phyloP scores from a whole-genome alignment of 2,329 filamentous ascomycete species.

The Cladorrhinum sp. region DNA sequence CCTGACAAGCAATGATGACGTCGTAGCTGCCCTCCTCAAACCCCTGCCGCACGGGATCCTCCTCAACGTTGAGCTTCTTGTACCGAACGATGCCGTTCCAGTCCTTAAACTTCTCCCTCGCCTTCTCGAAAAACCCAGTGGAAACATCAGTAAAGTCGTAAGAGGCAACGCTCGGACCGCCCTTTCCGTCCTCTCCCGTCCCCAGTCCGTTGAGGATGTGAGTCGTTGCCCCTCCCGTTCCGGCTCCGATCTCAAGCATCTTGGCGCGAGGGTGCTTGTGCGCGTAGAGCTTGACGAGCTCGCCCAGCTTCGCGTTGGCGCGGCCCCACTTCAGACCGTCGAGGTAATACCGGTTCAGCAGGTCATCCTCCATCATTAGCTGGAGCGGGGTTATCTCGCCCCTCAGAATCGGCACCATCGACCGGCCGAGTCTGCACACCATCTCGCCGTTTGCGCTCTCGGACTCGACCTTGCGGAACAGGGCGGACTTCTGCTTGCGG shows the following conservation, averaged over 20 bases:
- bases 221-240: slow-evolving; percentile 40
- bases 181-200: background rate
- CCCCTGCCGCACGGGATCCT: slow-evolving; percentile 33
- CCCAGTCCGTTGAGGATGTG: slow-evolving; percentile 30
- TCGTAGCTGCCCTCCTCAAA: slow-evolving; percentile 35
- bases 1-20: slow-evolving; percentile 38
- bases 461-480: slow-evolving; percentile 19
- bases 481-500: slow-evolving; percentile 6
- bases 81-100: slow-evolving; percentile 30
- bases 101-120: slow-evolving; percentile 29
- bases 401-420: slow-evolving; percentile 33
- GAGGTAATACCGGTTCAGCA: slow-evolving; percentile 35
- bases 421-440: slow-evolving; percentile 30
- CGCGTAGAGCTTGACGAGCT: slow-evolving; percentile 21
- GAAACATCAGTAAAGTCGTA: slow-evolving; percentile 29
- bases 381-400: slow-evolving; percentile 34
- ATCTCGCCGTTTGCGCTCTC: slow-evolving; percentile 32
- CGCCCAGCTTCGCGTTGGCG: slow-evolving; percentile 27
- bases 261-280: slow-evolving; percentile 27
- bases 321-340: slow-evolving; percentile 25
- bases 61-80: slow-evolving; percentile 34
- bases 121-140: slow-evolving; percentile 33
- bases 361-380: slow-evolving; percentile 33
- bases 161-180: slow-evolving; percentile 7
- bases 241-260: slow-evolving; percentile 42